phyloP scores from a whole-genome alignment of 2,329 filamentous ascomycete species.

The Falciphora oryzae region DNA sequence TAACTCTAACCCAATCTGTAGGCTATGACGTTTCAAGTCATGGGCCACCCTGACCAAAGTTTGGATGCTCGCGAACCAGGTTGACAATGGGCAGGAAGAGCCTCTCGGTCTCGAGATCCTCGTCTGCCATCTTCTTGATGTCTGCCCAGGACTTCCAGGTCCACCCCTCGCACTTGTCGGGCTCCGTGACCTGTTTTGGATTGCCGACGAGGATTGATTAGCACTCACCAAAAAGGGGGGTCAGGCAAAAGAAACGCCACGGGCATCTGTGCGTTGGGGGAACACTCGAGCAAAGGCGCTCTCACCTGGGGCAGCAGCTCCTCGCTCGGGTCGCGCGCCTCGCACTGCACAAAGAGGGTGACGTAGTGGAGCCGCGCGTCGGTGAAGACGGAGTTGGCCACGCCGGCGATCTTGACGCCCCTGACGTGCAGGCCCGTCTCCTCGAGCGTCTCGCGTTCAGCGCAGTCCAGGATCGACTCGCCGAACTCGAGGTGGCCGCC shows the following conservation, averaged over 20 bases:
- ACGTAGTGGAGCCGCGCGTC: slow-evolving; percentile 64
- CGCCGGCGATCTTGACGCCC: slow-evolving; percentile 46
- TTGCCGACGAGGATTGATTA: no score
- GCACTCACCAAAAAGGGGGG: no score
- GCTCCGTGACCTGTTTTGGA: slow-evolving; percentile 34
- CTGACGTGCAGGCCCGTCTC: slow-evolving; percentile 60
- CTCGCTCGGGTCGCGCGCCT: slow-evolving; percentile 34
- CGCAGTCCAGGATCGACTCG: slow-evolving; percentile 58
- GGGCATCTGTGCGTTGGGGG: no score
- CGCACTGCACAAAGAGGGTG: slow-evolving; percentile 61
- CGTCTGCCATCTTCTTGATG: slow-evolving; percentile 27
- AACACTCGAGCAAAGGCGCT: slow-evolving; percentile 11
- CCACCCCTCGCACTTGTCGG: slow-evolving; percentile 47
- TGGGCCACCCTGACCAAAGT: slow-evolving; percentile 12
- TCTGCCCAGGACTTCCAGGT: slow-evolving; percentile 41
- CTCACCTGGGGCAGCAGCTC: slow-evolving; percentile 47
- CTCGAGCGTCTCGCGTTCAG: slow-evolving; percentile 61
- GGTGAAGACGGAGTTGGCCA: slow-evolving; percentile 63
- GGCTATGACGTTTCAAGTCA: no score
- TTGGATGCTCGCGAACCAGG: slow-evolving; percentile 23
- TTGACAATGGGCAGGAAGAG: slow-evolving; percentile 35
- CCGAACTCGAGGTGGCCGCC: slow-evolving; percentile 70
- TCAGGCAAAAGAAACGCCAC: no score
- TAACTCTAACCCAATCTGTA: no score
- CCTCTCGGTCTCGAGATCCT: slow-evolving; percentile 23